A percentile compares a stretch with the other conserved stretches of the same genome.
phyloP scores from a whole-genome alignment of 2,329 filamentous ascomycete species.

The Aspergillus pseudoterreus region DNA sequence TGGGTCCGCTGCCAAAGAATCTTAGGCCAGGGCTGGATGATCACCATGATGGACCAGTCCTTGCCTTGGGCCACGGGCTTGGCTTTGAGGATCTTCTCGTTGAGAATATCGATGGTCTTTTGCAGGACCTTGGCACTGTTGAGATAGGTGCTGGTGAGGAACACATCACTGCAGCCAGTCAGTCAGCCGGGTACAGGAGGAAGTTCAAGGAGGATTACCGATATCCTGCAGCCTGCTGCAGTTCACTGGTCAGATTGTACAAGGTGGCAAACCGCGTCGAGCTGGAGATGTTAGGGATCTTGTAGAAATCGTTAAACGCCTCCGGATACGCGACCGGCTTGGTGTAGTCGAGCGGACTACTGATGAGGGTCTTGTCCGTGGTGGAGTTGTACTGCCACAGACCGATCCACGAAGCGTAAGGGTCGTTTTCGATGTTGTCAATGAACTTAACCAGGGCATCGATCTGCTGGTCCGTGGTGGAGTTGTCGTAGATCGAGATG shows the following conservation, averaged over 20 bases:
- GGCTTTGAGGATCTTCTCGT: slow-evolving; percentile 14
- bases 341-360: slow-evolving; percentile 8
- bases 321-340: slow-evolving; percentile 11
- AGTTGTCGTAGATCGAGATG: background rate
- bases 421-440: slow-evolving; percentile 12
- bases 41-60: slow-evolving; percentile 19
- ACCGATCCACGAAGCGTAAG: slow-evolving; percentile 35
- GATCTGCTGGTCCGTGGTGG: slow-evolving; percentile 8
- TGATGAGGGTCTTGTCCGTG: slow-evolving; percentile 11
- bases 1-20: slow-evolving; percentile 31
- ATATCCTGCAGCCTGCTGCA: slow-evolving; percentile 16
- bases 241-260: slow-evolving; percentile 16
- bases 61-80: slow-evolving; percentile 10
- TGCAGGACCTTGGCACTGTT: slow-evolving; percentile 17
- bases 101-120: slow-evolving; percentile 16
- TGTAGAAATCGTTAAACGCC: slow-evolving; percentile 10
- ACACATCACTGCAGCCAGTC: slow-evolving; percentile 8
- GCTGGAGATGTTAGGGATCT: slow-evolving; percentile 13
- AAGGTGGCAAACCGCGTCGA: slow-evolving; percentile 13
- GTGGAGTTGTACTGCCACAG: slow-evolving; percentile 28
- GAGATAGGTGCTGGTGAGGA: slow-evolving; percentile 19
- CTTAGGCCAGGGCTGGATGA: slow-evolving; percentile 42
- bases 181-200: background rate
- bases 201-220: slow-evolving; percentile 6
- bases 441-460: slow-evolving; percentile 14